A percentile compares a stretch with the other conserved stretches of the same genome.
phyloP scores from a whole-genome alignment of 306 rosid genomes.

The Fragaria iinumae region DNA sequence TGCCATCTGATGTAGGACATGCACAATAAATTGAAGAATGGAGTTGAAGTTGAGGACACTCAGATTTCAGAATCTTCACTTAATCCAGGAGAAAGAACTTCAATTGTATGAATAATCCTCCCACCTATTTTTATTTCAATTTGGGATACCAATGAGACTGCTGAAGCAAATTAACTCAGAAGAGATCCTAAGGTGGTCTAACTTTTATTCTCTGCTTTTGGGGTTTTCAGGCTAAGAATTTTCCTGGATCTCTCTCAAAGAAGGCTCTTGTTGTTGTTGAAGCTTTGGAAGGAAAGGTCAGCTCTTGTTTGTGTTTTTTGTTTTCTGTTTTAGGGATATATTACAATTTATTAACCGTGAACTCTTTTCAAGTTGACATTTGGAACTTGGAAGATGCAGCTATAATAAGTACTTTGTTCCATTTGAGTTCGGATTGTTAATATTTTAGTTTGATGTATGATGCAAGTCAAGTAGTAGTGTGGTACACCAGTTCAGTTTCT shows the following conservation, averaged over 20 bases:
- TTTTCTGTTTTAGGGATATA: background rate
- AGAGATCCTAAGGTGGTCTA: constrained; percentile 11
- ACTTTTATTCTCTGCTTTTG: constrained; percentile 21
- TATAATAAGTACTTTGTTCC: background rate
- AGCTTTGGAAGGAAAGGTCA: constrained; percentile 96
- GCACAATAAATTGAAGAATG: constrained; percentile 83
- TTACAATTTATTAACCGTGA: background rate
- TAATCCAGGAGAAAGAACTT: constrained; percentile 68
- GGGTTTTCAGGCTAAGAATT: constrained; percentile 65
- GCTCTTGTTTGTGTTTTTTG: constrained; percentile 23
- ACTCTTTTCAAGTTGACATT: background rate
- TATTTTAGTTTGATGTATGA: background rate
- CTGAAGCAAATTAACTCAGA: constrained; percentile 21
- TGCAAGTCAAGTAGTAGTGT: background rate
- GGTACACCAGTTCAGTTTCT: background rate
- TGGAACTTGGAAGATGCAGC: background rate
- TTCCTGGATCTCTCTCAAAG: constrained; percentile 67
- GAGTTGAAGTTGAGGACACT: constrained; percentile 64
- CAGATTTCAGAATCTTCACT: constrained; percentile 57
- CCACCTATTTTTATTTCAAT: constrained; percentile 18
- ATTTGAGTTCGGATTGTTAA: background rate
- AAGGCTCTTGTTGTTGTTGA: constrained; percentile 72
- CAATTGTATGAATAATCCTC: constrained; percentile 54
- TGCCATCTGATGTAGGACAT: constrained; percentile 53
- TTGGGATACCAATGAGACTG: constrained; percentile 12